Evolutionary conservation across 495 filamentous ascomycete species (phyloP), one percentile per base, ranked within the genome.

Genomic region (Aspergillus egyptiacus): DNA sequence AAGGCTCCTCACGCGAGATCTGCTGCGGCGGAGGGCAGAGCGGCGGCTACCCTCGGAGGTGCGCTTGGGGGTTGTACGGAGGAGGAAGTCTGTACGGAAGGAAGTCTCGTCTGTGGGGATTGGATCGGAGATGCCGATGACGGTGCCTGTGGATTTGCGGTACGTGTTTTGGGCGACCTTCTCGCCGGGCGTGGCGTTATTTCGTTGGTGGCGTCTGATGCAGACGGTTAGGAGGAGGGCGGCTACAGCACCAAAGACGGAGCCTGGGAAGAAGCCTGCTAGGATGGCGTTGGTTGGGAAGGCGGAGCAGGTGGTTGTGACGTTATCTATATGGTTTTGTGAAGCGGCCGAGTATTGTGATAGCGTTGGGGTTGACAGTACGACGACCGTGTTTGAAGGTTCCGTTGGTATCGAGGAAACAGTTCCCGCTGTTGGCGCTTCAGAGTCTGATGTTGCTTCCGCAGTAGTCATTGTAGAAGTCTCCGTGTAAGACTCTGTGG

Each of bases 211-310:
- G 41, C 61, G 64, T 24, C 74, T 67, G 33, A 74, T 50, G 38
- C 70, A 74, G 45, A 76, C 58, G 22, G 74, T 56, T 27, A 71
- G 55, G 1, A 78, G 49, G 13, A 76, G 56, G 10, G 70, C 64
- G 15, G 70, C 46, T 6, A 80, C 52, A n/a, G 67, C 70, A 11
- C 81, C 83, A 35, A 77, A 58, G 15, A 80, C 32, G 8, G 80
- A 61, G 7, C 83, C 83, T 4, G 82, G 78, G 55, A 86, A 81
- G 66, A 86, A 81, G 15, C 82, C 82, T 15, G 75, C 79, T 15
- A 75, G 57, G 32, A 85, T 60, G 10, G 81, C 81, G 34, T 59
- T 63, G 41, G 61, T 70, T 31, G 80, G 74, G 59, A 78, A 84
- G 17, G 64, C 59, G 20, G 68, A 58, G 18, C 69, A 70, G 24